Evolutionary conservation across 805 yeast genomes (phyloP).

Genomic region (Kodamaea lidongshanica): DNA sequence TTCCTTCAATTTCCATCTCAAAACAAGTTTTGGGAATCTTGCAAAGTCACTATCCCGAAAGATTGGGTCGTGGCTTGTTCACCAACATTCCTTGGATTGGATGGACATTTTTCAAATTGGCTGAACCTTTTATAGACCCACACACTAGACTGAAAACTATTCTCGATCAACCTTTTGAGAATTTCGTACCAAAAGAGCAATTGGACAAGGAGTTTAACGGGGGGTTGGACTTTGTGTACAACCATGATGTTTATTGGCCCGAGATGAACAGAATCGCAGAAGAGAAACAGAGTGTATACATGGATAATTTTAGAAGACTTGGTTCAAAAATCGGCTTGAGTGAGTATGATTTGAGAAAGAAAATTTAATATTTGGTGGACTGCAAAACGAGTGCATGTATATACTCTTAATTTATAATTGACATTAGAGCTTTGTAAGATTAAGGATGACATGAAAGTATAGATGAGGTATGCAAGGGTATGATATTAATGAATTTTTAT

Average conservation of each 20-base stretch:
- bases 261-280: constrained; percentile 55
- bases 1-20: constrained; percentile 46
- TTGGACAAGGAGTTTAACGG: constrained; percentile 86
- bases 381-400: no score
- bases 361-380: no score
- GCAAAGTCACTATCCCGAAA: constrained; percentile 96
- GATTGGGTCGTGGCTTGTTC: constrained; percentile 86
- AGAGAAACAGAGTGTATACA: constrained; percentile 54
- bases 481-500: no score
- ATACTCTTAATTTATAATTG: no score
- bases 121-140: constrained; percentile 95
- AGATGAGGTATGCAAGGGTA: no score
- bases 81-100: constrained; percentile 93
- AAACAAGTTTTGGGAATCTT: constrained; percentile 87
- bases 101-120: constrained; percentile 84
- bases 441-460: no score
- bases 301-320: constrained; percentile 61
- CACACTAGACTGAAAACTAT: constrained; percentile 89
- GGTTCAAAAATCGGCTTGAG: constrained; percentile 75
- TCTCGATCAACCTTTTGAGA: constrained; percentile 79
- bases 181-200: constrained; percentile 77
- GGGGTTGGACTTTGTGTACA: constrained; percentile 71
- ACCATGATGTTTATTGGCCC: constrained; percentile 77
- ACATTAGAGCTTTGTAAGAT: no score
- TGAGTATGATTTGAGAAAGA: constrained; percentile 65